Conservation (phyloP, 441 rosid species). For the Theobroma grandiflorum region DNA sequence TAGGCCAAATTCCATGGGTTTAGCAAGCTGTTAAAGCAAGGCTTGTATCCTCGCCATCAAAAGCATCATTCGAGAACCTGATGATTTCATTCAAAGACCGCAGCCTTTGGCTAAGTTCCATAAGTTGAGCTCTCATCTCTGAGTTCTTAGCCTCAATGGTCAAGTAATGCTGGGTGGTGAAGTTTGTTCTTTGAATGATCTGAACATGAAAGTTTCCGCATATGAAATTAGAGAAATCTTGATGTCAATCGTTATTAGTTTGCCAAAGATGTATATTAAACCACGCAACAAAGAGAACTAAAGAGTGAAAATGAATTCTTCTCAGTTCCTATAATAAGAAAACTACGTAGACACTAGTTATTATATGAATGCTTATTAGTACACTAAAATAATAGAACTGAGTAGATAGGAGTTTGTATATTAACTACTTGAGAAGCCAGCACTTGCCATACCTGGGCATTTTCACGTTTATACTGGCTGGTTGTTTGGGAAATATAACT, state of each 20-base stretch:
- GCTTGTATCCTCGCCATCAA: constrained; percentile 34
- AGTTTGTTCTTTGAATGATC: constrained; percentile 43
- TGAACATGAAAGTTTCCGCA: not conserved
- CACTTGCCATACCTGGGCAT: not conserved
- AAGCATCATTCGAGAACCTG: constrained; percentile 31
- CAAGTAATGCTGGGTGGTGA: constrained; percentile 30
- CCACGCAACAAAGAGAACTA: not conserved
- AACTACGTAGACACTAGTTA: not conserved
- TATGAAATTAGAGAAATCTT: not conserved
- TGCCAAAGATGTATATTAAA: not conserved
- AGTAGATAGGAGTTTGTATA: not conserved
- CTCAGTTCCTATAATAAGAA: not conserved
- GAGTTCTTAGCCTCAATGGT: constrained; percentile 69
- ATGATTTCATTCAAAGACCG: constrained; percentile 67
- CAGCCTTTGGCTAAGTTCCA: constrained; percentile 67
- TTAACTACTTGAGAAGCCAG: not conserved
- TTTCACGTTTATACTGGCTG: not conserved
- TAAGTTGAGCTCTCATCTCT: constrained; percentile 63
- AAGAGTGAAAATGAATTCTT: not conserved
- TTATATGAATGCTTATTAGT: not conserved
- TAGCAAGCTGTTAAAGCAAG: constrained; percentile 35
- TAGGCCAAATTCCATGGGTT: constrained; percentile 48
- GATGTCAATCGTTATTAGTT: not conserved
- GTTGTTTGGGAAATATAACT: not conserved
- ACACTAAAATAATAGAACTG: not conserved